Conservation (phyloP, 2,329 filamentous ascomycete genomes). For the Bipolaris zeicola region DNA sequence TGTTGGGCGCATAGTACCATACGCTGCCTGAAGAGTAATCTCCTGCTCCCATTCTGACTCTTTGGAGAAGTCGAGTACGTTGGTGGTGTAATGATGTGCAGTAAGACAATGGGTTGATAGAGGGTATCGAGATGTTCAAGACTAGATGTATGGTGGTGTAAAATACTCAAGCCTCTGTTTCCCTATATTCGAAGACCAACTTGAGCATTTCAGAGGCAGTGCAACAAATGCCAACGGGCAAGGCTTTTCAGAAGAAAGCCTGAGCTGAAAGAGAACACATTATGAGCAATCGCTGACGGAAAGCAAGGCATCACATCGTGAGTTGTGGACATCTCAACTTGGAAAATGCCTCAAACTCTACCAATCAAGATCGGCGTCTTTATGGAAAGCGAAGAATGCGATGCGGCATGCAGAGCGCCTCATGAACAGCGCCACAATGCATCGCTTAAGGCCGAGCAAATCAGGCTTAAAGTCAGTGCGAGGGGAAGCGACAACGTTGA, state of each 20-base stretch:
- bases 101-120: neutral
- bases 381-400: constrained; percentile 38
- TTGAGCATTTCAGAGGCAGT: neutral
- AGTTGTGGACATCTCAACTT: neutral
- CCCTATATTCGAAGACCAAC: no score
- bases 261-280: neutral
- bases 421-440: constrained; percentile 14
- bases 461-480: neutral
- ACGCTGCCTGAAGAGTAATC: constrained; percentile 43
- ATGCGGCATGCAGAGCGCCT: constrained; percentile 11
- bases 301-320: neutral
- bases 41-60: constrained; percentile 38
- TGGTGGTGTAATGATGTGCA: neutral
- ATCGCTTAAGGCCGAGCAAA: constrained; percentile 19
- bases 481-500: constrained; percentile 6
- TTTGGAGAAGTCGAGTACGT: neutral
- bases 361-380: neutral
- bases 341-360: neutral
- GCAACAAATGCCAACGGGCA: neutral
- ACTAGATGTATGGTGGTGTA: neutral
- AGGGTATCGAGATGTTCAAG: neutral
- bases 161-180: neutral
- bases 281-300: neutral
- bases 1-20: constrained; percentile 60
- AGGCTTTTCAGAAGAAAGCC: neutral